Evolutionary conservation across 1,139 yeast species (phyloP), one percentile per base, ranked within the genome.

Genomic region (Candida sanyaensis): DNA sequence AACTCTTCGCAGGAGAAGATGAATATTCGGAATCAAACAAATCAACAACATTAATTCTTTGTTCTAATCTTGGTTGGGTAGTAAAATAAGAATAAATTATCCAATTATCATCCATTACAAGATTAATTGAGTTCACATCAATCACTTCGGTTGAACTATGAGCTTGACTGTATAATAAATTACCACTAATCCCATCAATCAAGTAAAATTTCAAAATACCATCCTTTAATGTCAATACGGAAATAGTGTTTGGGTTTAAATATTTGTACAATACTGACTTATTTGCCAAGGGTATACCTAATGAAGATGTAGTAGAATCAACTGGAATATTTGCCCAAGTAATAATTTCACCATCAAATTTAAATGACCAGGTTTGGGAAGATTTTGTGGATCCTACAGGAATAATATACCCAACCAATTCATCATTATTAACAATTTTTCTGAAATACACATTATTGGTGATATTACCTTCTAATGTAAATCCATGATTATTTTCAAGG

Each of bases 41-140:
- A 63, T 93, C 98, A 61, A 90, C 71, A 0, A 88, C 91, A 17
- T 78, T 81, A 12, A 93, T 62, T 56, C 86, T 78, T 50, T 84
- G 81, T 46, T 83, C 82, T 28, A 69, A 63, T 55, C 79, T 60
- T 11, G 87, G 87, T 3, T 64, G 64, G 2, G 64, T 63, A 44
- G 83, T 73, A 62, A 77, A 80, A 61, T 80, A 88, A 0, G 93
- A 73, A 63, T 88, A 87, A 4, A 88, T 77, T 11, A 90, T 70
- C 90, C 96, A 92, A 64, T 91, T 84, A 61, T 93, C 98, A 48
- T 92, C 95, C 64, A 83, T 78, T 1, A 83, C 72, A 34, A 89
- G 59, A 27, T 77, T 73, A 17, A 89, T 59, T 1, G 80, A 72
- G 2, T 47, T 45, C 6, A 51, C 43, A 42, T 72, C 77, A 17